Conservation (phyloP, 2,329 filamentous ascomycete species). For the Bipolaris bicolor region DNA sequence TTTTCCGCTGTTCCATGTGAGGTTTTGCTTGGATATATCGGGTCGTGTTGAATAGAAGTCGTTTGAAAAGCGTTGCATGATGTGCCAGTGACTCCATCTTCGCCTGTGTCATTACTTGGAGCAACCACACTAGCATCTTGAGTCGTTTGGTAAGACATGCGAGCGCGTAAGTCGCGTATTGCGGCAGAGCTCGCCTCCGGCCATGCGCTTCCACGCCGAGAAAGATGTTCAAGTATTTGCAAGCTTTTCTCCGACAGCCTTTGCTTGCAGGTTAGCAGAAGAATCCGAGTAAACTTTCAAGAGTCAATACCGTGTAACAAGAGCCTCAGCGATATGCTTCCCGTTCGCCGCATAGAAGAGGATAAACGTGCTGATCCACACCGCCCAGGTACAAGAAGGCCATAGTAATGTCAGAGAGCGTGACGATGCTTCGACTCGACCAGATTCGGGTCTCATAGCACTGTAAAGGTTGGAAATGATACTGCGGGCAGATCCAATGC, state of each 20-base stretch:
- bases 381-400: conserved; percentile 61
- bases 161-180: conserved; percentile 31
- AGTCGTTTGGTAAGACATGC: conserved; percentile 13
- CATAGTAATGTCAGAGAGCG: conserved; percentile 51
- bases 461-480: conserved; percentile 54
- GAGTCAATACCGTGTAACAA: conserved; percentile 49
- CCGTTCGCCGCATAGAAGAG: conserved; percentile 59
- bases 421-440: neutral
- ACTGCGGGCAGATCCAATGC: conserved; percentile 58
- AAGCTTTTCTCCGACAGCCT: conserved; percentile 36
- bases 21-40: neutral
- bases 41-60: neutral
- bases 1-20: neutral
- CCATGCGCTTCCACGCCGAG: conserved; percentile 36
- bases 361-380: conserved; percentile 62
- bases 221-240: conserved; percentile 34
- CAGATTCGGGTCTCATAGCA: conserved; percentile 15
- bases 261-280: conserved; percentile 10
- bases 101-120: neutral
- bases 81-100: neutral
- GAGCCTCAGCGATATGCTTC: conserved; percentile 49
- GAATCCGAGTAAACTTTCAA: neutral
- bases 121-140: neutral
- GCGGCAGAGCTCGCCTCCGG: conserved; percentile 40
- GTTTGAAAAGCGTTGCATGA: neutral